Conservation (phyloP, 768 basidiomycete genomes). For the Vishniacozyma victoriae region DNA sequence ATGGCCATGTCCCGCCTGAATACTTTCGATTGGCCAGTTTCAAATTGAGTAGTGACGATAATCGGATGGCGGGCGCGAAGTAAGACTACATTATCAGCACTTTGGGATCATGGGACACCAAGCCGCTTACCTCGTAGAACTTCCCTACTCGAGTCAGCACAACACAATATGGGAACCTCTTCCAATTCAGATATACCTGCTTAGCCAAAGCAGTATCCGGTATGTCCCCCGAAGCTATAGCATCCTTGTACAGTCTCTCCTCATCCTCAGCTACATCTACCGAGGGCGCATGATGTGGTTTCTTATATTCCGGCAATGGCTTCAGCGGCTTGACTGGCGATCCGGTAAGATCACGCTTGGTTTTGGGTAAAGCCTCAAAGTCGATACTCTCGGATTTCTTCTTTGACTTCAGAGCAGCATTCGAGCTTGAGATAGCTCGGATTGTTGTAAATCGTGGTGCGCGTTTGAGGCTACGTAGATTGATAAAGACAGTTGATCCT, state of each 20-base stretch:
- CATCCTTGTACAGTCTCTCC: conserved; percentile 2
- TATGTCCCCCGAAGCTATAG: conserved; percentile 14
- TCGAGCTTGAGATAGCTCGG: too few relatives aligned
- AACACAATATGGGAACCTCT: conserved; percentile 77
- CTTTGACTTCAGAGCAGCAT: too few relatives aligned
- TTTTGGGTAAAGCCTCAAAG: too few relatives aligned
- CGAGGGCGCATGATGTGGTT: neutral
- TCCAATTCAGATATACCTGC: conserved; percentile 66
- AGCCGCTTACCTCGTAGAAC: conserved; percentile 74
- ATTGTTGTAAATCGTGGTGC: too few relatives aligned
- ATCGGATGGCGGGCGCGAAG: conserved; percentile 79
- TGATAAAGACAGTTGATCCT: too few relatives aligned
- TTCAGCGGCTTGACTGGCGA: too few relatives aligned
- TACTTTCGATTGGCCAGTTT: conserved; percentile 54
- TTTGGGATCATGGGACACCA: conserved; percentile 6
- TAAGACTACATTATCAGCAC: conserved; percentile 61
- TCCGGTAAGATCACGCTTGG: too few relatives aligned
- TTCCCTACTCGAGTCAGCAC: conserved; percentile 87
- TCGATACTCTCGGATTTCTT: too few relatives aligned
- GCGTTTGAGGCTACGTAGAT: too few relatives aligned
- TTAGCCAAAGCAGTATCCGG: conserved; percentile 56
- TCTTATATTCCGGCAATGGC: neutral
- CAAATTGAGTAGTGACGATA: conserved; percentile 70
- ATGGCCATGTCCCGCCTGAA: conserved; percentile 51
- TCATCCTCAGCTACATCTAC: too few relatives aligned